Evolutionary conservation across 257 asterid species (phyloP).

Genomic region (Penstemon eatonii): DNA sequence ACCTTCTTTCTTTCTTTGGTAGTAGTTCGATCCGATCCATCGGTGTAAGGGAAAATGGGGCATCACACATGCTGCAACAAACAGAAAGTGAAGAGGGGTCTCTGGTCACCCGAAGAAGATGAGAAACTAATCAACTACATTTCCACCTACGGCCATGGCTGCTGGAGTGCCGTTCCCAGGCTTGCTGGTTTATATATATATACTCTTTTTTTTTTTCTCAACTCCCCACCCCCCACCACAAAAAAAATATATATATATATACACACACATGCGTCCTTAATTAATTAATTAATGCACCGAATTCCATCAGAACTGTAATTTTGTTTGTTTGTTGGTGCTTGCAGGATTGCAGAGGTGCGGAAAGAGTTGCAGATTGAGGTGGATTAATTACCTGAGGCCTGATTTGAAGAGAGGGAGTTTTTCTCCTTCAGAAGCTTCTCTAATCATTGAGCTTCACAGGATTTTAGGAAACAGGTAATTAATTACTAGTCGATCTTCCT

Average conservation of each 20-base stretch:
- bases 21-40: too few species aligned
- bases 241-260: too few species aligned
- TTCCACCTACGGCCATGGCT: constrained; percentile 17
- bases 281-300: not conserved
- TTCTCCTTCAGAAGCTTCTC: constrained; percentile 62
- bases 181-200: constrained; percentile 36
- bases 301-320: not conserved
- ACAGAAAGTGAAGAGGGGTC: constrained; percentile 42
- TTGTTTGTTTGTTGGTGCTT: not conserved
- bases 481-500: not conserved
- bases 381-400: constrained; percentile 85
- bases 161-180: constrained; percentile 27
- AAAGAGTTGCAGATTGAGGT: constrained; percentile 78
- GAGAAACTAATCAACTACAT: constrained; percentile 41
- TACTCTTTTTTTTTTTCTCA: too few species aligned
- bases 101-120: constrained; percentile 51
- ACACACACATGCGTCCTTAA: not conserved
- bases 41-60: not conserved
- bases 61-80: constrained; percentile 40
- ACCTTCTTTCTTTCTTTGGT: too few species aligned
- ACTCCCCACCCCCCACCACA: too few species aligned
- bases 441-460: constrained; percentile 68
- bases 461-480: constrained; percentile 67
- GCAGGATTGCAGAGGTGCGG: constrained; percentile 81
- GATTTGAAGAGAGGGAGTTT: constrained; percentile 78